These are phyloP conservation scores for Acarospora socialis DNA, from an alignment of 2,329 filamentous ascomycete genomes.

Conservation along the genomic window DNA sequence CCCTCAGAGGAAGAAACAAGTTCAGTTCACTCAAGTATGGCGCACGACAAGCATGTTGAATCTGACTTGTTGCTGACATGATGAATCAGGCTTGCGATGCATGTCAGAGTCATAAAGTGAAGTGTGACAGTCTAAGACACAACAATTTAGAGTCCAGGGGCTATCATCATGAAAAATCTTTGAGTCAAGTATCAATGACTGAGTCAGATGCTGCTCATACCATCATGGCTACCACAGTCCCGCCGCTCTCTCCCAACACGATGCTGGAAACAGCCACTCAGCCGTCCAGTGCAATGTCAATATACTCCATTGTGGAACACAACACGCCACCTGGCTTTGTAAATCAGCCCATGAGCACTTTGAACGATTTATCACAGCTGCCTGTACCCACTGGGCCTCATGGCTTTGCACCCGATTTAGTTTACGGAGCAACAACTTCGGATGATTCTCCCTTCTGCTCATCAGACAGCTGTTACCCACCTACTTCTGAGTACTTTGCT, in stretches of 20 bases:
- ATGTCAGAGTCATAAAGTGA: constrained; percentile 75
- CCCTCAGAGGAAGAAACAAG: constrained; percentile 10
- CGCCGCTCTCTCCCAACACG: too few species aligned
- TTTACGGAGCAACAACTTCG: constrained; percentile 20
- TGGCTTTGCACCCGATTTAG: constrained; percentile 22
- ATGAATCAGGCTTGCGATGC: constrained; percentile 65
- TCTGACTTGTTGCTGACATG: constrained; percentile 1
- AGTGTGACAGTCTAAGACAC: constrained; percentile 46
- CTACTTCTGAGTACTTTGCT: constrained; percentile 14
- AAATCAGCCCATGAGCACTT: constrained; percentile 6
- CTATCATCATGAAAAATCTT: too few species aligned
- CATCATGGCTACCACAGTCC: constrained; percentile 6
- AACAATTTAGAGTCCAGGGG: constrained; percentile 8
- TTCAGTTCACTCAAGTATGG: constrained; percentile 12
- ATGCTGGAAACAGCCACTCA: too few species aligned
- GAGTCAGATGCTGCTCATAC: background rate
- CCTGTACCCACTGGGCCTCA: constrained; percentile 23
- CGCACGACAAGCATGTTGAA: too few species aligned
- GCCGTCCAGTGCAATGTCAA: constrained; percentile 22
- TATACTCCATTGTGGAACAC: constrained; percentile 23
- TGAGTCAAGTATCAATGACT: too few species aligned
- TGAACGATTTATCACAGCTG: constrained; percentile 20
- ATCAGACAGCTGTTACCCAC: constrained; percentile 31
- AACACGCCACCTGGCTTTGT: constrained; percentile 22
- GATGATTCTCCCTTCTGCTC: constrained; percentile 30